A percentile compares a stretch with the other conserved stretches of the same genome.
These are phyloP conservation scores for Chytriomyces hyalinus DNA, from an alignment of 192 early-diverging fungal genomes.

Conservation along the genomic window DNA sequence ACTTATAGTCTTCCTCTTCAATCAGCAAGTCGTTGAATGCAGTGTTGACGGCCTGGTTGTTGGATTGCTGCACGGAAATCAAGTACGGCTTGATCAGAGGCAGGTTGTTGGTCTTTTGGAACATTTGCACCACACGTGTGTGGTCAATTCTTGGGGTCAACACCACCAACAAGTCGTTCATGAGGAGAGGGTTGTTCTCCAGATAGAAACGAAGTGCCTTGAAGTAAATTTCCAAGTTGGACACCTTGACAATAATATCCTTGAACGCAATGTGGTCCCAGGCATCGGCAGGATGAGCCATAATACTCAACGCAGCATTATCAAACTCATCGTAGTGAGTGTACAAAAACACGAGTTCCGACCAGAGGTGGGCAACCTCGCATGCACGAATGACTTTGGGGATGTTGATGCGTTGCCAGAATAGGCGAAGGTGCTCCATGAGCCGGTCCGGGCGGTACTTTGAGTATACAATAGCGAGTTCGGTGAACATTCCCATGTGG, in stretches of 20 bases:
- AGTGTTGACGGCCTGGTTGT: conserved; percentile 94
- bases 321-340: conserved; percentile 99
- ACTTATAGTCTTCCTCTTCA: conserved; percentile 97
- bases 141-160: conserved; percentile 94
- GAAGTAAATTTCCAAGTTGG: conserved; percentile 98
- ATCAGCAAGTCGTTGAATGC: conserved; percentile 96
- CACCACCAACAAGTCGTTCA: conserved; percentile 90
- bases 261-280: conserved; percentile 98
- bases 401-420: conserved; percentile 97
- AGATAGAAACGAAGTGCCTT: conserved; percentile 95
- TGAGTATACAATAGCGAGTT: conserved; percentile 95
- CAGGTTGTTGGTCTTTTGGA: conserved; percentile 97
- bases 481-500: conserved; percentile 99
- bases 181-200: conserved; percentile 90
- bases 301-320: conserved; percentile 95
- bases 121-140: conserved; percentile 95
- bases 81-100: conserved; percentile 97
- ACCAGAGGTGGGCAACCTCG: conserved; percentile 93
- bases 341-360: conserved; percentile 97
- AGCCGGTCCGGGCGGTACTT: conserved; percentile 94
- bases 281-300: conserved; percentile 91
- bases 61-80: conserved; percentile 89
- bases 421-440: conserved; percentile 97
- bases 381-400: conserved; percentile 98
- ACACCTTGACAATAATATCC: conserved; percentile 95